These are phyloP conservation scores for Bipolaris cookei DNA, from an alignment of 2,329 filamentous ascomycete genomes.

Conservation along the genomic window DNA sequence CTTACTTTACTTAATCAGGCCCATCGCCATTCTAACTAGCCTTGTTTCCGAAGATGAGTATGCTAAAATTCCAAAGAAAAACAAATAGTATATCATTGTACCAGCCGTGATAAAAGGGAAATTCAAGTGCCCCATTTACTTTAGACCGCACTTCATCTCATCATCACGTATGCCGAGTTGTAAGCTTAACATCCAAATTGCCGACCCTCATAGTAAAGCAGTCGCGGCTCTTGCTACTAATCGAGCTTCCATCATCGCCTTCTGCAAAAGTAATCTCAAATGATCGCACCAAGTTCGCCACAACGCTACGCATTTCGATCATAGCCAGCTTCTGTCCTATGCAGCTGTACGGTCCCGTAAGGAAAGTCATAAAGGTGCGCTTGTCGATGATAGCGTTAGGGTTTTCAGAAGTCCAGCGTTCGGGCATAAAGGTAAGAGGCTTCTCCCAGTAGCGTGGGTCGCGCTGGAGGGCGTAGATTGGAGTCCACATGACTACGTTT, in stretches of 20 bases:
- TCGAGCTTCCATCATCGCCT: constrained; percentile 30
- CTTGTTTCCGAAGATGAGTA: too few relatives aligned
- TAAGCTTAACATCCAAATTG: constrained; percentile 34
- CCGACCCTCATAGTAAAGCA: constrained; percentile 42
- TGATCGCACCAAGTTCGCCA: constrained; percentile 65
- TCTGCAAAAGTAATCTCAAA: constrained; percentile 60
- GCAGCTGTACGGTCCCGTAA: constrained; percentile 70
- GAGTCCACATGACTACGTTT: constrained; percentile 38
- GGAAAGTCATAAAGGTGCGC: constrained; percentile 74
- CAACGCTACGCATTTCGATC: constrained; percentile 66
- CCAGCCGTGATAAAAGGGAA: background rate
- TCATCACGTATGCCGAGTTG: background rate
- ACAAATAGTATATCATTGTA: too few relatives aligned
- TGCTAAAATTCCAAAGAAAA: background rate
- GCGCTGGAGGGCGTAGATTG: constrained; percentile 39
- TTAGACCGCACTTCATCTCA: background rate
- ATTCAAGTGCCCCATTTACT: background rate
- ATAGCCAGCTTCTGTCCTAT: constrained; percentile 73
- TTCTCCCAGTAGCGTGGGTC: constrained; percentile 36
- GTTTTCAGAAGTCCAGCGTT: constrained; percentile 40
- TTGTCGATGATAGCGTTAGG: constrained; percentile 34
- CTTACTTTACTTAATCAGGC: background rate
- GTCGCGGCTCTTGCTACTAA: constrained; percentile 33
- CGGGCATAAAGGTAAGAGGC: constrained; percentile 37
- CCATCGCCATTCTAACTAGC: too few relatives aligned